Evolutionary conservation across 2,329 filamentous ascomycete species (phyloP).

Genomic region (Mycosphaerella sp.): DNA sequence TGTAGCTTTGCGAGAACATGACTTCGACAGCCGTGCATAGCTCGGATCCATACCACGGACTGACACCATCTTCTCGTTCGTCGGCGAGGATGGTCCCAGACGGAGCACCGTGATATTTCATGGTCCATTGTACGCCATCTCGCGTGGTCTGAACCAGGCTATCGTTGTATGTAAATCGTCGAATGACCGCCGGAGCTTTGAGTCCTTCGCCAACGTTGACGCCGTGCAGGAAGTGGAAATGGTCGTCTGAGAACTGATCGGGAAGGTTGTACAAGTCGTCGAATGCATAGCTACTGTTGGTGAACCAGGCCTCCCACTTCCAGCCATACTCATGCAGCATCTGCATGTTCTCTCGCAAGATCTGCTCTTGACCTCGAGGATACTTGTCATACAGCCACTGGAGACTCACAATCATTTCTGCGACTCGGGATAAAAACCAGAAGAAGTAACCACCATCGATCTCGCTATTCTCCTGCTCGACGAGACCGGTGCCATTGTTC

Average conservation of each 20-base stretch:
- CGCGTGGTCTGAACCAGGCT: conserved; percentile 37
- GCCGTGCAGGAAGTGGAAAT: conserved; percentile 41
- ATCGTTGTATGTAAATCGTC: conserved; percentile 42
- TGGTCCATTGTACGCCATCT: conserved; percentile 43
- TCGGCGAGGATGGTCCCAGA: conserved; percentile 47
- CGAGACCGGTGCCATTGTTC: conserved; percentile 47
- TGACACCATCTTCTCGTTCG: conserved; percentile 43
- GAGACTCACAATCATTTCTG: conserved; percentile 43
- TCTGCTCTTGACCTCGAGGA: conserved; percentile 33
- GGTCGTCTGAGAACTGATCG: conserved; percentile 21
- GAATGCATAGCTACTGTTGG: conserved; percentile 25
- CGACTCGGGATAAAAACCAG: conserved; percentile 37
- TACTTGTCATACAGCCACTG: conserved; percentile 46
- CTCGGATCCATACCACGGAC: conserved; percentile 41
- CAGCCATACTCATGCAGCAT: conserved; percentile 35
- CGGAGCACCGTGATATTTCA: conserved; percentile 44
- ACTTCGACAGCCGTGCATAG: conserved; percentile 48
- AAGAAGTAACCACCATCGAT: conserved; percentile 33
- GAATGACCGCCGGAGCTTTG: conserved; percentile 42
- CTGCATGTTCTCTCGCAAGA: conserved; percentile 41
- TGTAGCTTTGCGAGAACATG: conserved; percentile 47
- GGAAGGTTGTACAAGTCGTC: conserved; percentile 20
- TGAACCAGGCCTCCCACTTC: conserved; percentile 33
- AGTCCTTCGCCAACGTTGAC: conserved; percentile 46
- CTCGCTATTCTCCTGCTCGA: conserved; percentile 39